These are phyloP conservation scores for Durusdinium trenchii DNA, from an alignment of 73 alveolate species.

Conservation along the genomic window DNA sequence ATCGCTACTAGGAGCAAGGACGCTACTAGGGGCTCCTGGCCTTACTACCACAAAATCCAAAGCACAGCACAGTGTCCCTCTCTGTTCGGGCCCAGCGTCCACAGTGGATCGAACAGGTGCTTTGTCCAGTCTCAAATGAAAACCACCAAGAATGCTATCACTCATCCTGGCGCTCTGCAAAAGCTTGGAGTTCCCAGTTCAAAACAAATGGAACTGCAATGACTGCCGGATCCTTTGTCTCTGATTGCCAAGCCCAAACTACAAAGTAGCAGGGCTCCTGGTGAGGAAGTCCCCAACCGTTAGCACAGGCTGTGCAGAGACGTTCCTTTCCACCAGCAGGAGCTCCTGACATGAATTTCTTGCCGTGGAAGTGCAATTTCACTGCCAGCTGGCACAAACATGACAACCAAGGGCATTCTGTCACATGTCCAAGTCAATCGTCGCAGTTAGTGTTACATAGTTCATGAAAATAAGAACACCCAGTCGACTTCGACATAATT, in stretches of 20 bases:
- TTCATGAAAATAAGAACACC: too few species aligned
- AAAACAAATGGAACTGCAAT: background rate
- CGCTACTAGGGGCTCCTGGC: too few species aligned
- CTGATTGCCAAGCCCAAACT: background rate
- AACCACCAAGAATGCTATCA: slow-evolving; percentile 79
- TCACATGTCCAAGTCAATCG: too few species aligned
- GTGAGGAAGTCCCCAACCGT: slow-evolving; percentile 50
- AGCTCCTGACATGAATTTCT: slow-evolving; percentile 17
- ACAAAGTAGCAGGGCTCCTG: background rate
- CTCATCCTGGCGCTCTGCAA: slow-evolving; percentile 70
- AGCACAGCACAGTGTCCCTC: background rate
- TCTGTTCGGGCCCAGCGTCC: background rate
- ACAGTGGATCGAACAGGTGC: slow-evolving; percentile 43
- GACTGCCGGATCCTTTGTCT: too few species aligned
- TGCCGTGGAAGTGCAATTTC: too few species aligned
- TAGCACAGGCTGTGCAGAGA: background rate
- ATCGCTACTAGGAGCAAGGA: too few species aligned
- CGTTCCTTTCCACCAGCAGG: slow-evolving; percentile 33
- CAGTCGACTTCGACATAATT: too few species aligned
- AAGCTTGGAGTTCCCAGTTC: background rate
- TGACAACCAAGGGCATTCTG: too few species aligned
- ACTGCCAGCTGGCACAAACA: too few species aligned
- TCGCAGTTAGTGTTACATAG: too few species aligned
- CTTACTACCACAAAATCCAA: background rate
- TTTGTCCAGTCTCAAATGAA: slow-evolving; percentile 37